Base-by-base conservation (phyloP, 192 early-diverging fungal genomes). In the Rhizophlyctis rosea region DNA sequence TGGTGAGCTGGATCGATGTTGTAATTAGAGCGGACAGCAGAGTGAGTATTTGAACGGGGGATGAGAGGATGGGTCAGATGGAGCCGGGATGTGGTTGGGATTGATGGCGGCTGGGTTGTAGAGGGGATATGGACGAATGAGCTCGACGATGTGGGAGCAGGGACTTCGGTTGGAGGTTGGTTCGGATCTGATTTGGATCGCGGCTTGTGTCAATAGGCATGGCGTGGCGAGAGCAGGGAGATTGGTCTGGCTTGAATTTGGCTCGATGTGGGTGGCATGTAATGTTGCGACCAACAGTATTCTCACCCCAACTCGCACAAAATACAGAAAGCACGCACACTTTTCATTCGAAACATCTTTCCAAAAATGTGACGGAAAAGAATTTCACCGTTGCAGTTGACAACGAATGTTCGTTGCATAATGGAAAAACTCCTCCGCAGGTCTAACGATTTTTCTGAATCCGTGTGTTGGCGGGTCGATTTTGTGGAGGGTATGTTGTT, bases 281-380 rank as follows among this genome's bases (percentile, higher is more conserved):
- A 44, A 7, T 18, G 18, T 18, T 44, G 9, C 18, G 39, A 18
- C 39, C 18, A 18, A 44, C 9, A 18, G 39, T 7, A 18, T 13
- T 7, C 39, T 44, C 9, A 44, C 39, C n/a, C n/a, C n/a, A n/a
- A n/a, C n/a, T n/a, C n/a, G n/a, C n/a, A 18, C 39, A n/a, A 44
- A 44, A 7, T 7, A 25, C 50, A 21, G 50, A 13, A 21, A 16
- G n/a, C n/a, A n/a, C 11, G 23, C 50, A 11, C 4, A 16, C 44
- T 57, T 57, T 90, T n/a, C 89, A 92, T 68, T 62, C 92, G 55
- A 72, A 81, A 49, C 90, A 90, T 65, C 84, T 91, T 13, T 94
- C 84, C 61, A 66, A 65, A 3, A 90, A 91, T 70, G 74, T 91
- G 16, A 80, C 88, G 34, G 82, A 78, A 35, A 88, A 88, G 57